These are phyloP conservation scores for Starmera quercuum DNA, from an alignment of 805 yeast species.

Conservation along the genomic window DNA sequence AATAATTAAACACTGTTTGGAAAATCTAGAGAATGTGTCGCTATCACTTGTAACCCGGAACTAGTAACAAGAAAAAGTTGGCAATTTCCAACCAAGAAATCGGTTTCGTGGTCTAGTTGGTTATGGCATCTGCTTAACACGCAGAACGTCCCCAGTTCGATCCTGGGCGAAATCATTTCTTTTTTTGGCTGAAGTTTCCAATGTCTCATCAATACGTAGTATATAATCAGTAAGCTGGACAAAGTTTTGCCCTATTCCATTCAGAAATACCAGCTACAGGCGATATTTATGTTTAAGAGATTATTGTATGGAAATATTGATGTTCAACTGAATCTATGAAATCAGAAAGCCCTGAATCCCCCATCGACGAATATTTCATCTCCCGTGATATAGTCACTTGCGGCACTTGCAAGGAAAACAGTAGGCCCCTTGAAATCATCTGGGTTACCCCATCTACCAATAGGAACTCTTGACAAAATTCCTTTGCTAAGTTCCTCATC, in stretches of 20 bases:
- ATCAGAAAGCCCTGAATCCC: conserved; percentile 36
- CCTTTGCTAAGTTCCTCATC: conserved; percentile 20
- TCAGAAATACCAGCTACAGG: not conserved
- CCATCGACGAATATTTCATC: conserved; percentile 72
- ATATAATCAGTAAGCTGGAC: too few relatives aligned
- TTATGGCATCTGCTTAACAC: conserved; percentile 99
- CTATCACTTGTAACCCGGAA: too few relatives aligned
- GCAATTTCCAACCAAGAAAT: too few relatives aligned
- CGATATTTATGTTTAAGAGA: too few relatives aligned
- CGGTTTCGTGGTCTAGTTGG: conserved; percentile 99
- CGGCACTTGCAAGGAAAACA: conserved; percentile 78
- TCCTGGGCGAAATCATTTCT: conserved; percentile 99
- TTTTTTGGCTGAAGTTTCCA: too few relatives aligned
- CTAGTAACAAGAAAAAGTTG: too few relatives aligned
- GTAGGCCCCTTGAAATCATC: conserved; percentile 56
- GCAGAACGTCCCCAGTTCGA: conserved; percentile 99
- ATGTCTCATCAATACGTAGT: too few relatives aligned
- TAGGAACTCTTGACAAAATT: conserved; percentile 33
- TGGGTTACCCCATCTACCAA: conserved; percentile 40
- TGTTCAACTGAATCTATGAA: not conserved
- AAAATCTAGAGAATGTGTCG: too few relatives aligned
- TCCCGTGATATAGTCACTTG: conserved; percentile 71
- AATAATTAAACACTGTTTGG: too few relatives aligned
- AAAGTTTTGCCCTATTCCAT: too few relatives aligned
- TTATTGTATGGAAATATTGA: too few relatives aligned